Conservation (phyloP, 1,284 basidiomycete species). For the Leccinum fuscescens region DNA sequence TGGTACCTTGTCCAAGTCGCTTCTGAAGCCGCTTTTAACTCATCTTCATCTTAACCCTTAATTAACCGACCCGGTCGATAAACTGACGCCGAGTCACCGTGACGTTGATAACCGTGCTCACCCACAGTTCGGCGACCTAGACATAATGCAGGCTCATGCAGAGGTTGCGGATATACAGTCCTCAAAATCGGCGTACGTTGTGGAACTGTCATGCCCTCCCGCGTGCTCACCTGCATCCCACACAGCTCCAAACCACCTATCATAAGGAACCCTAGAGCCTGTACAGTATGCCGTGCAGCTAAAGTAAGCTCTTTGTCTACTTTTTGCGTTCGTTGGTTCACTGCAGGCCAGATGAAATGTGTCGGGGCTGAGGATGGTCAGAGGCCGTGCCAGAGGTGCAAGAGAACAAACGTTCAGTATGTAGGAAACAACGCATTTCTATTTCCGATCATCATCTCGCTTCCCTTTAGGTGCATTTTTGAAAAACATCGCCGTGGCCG, state of each 20-base stretch:
- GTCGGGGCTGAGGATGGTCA: slow-evolving; percentile 80
- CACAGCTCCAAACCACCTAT: slow-evolving; percentile 53
- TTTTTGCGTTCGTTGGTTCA: slow-evolving; percentile 19
- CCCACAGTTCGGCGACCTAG: slow-evolving; percentile 13
- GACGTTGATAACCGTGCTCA: slow-evolving; percentile 37
- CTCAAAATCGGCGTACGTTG: slow-evolving; percentile 30
- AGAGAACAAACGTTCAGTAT: slow-evolving; percentile 72
- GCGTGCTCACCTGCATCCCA: slow-evolving; percentile 7
- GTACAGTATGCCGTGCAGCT: slow-evolving; percentile 77
- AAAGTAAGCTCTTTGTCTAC: slow-evolving; percentile 50
- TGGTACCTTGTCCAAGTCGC: slow-evolving; percentile 3
- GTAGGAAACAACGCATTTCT: slow-evolving; percentile 25
- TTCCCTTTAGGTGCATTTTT: slow-evolving; percentile 61
- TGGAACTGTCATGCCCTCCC: slow-evolving; percentile 8
- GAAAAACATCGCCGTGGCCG: slow-evolving; percentile 83
- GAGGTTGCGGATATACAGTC: slow-evolving; percentile 33
- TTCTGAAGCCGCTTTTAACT: slow-evolving; percentile 12
- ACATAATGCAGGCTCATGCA: slow-evolving; percentile 31
- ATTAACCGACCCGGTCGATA: slow-evolving; percentile 43
- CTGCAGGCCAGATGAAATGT: slow-evolving; percentile 71
- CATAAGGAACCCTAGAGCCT: slow-evolving; percentile 71
- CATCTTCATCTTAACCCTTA: slow-evolving; percentile 36
- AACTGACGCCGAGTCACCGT: slow-evolving; percentile 41
- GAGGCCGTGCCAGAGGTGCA: slow-evolving; percentile 75
- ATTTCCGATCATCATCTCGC: slow-evolving; percentile 15